Percentiles rank a stretch among this genome's conserved stretches.
Evolutionary conservation across 805 yeast genomes (phyloP).

Genomic region (Starmerella stigmatis): DNA sequence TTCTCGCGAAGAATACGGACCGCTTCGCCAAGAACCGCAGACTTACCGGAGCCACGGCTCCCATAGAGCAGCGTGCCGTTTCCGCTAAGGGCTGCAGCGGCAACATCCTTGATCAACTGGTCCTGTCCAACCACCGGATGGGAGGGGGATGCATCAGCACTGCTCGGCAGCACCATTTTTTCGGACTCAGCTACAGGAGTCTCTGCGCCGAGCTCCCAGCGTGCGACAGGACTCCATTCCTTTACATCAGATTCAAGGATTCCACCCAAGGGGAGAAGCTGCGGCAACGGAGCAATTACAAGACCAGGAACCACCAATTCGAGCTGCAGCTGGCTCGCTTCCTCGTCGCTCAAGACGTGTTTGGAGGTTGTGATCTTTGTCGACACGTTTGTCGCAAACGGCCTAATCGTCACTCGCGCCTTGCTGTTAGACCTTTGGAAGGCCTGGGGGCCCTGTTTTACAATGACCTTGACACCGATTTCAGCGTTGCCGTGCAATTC

Average conservation of each 20-base stretch:
- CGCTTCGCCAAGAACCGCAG: constrained; percentile 42
- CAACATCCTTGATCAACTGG: constrained; percentile 33
- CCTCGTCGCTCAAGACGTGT: background rate
- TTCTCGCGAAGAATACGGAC: constrained; percentile 31
- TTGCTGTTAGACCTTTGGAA: constrained; percentile 27
- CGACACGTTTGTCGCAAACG: constrained; percentile 33
- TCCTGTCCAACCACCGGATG: constrained; percentile 49
- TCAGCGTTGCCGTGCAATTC: background rate
- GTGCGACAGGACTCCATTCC: constrained; percentile 13
- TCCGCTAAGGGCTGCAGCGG: constrained; percentile 36
- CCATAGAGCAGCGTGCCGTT: constrained; percentile 62
- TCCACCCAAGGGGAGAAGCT: constrained; percentile 17
- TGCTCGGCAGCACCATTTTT: constrained; percentile 7
- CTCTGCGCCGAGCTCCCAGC: constrained; percentile 17
- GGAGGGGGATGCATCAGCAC: constrained; percentile 2
- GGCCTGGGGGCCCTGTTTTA: constrained; percentile 28
- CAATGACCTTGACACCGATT: constrained; percentile 35
- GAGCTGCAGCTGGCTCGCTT: constrained; percentile 11
- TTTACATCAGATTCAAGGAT: constrained; percentile 13
- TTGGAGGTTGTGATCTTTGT: constrained; percentile 2
- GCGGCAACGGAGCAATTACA: constrained; percentile 18
- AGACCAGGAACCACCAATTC: constrained; percentile 15
- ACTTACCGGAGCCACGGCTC: constrained; percentile 71
- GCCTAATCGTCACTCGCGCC: constrained; percentile 41
- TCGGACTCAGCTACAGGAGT: constrained; percentile 20